Base-by-base conservation (phyloP, 139 green algal species). In the Gonium pectorale region DNA sequence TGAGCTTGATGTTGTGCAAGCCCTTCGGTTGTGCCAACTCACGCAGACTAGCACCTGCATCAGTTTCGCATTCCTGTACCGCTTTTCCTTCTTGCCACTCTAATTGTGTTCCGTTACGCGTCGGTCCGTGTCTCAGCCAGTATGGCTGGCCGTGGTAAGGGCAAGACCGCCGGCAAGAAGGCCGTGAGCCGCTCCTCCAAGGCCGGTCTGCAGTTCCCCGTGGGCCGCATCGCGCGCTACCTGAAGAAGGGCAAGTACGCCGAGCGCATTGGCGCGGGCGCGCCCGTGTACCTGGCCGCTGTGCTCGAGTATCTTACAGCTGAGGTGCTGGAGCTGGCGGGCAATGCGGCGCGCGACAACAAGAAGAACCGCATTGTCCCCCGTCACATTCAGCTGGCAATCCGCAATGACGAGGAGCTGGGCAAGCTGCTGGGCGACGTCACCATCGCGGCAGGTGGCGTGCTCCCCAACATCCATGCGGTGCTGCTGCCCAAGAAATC, bases 391-490 rank as follows among this genome's bases (percentile, higher is more conserved):
- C 95, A 97, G 91, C 92, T 98, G 60, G 95, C 95, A 37, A 93
- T 98, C 67, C 89, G 94, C 72, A 98, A 98, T 84, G 95, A 98
- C 73, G 95, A 98, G 91, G 95, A 98, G 92, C 94, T 98, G 78
- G 90, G 77, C 91, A 98, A 97, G 68, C 68, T 77, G 2, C 40
- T 77, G 41, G 68, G 94, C 91, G 46, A 64, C 70, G 46, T 79
- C 8, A 79, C 70, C n/a, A 79, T 79, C n/a, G 70, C 70, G 9
- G 29, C 62, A 71, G 64, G 64, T 19, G 68, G 68, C 27, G 68
- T 77, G 13, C 68, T 77, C 11, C 68, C 68, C 15, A 77, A 77
- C 41, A 77, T 77, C 43, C 68, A 77, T 41, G 68, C 68, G 0
- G 68, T 77, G 1, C 43, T 77, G 68, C 26, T 77, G 43, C 68